A percentile compares a stretch with the other conserved stretches of the same genome.
Conservation (phyloP, 2,329 filamentous ascomycete species). For the Fusarium anguioides region DNA sequence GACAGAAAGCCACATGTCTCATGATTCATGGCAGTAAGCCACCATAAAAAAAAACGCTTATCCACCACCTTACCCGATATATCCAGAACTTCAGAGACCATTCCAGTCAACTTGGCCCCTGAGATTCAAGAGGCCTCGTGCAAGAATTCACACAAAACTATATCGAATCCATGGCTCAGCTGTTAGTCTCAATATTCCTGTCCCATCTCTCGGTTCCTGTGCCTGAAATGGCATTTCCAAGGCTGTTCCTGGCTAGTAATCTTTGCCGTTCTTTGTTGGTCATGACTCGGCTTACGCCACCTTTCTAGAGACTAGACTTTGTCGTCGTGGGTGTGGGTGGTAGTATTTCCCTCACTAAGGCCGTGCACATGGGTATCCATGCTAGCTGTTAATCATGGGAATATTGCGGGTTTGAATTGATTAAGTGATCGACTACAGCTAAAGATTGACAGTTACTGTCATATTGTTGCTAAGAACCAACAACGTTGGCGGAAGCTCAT, state of each 20-base stretch:
- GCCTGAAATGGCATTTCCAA: conserved; percentile 17
- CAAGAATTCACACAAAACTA: conserved; percentile 34
- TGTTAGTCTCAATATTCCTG: background rate
- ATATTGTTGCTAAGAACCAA: conserved; percentile 89
- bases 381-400: conserved; percentile 32
- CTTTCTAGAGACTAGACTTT: conserved; percentile 18
- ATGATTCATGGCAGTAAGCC: conserved; percentile 35
- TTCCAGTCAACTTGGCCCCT: conserved; percentile 31
- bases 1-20: conserved; percentile 19
- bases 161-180: conserved; percentile 13
- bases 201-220: conserved; percentile 19
- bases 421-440: conserved; percentile 16
- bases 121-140: conserved; percentile 23
- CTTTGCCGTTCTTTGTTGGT: conserved; percentile 30
- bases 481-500: conserved; percentile 78
- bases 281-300: conserved; percentile 33
- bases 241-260: conserved; percentile 36
- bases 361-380: conserved; percentile 8
- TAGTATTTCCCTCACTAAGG: conserved; percentile 2
- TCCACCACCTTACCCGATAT: background rate
- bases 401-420: conserved; percentile 30
- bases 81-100: conserved; percentile 27
- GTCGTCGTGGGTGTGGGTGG: background rate
- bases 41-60: conserved; percentile 9
- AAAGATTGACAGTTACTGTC: conserved; percentile 85